Conservation (phyloP, 768 basidiomycete genomes). For the Boletellus ananas region DNA sequence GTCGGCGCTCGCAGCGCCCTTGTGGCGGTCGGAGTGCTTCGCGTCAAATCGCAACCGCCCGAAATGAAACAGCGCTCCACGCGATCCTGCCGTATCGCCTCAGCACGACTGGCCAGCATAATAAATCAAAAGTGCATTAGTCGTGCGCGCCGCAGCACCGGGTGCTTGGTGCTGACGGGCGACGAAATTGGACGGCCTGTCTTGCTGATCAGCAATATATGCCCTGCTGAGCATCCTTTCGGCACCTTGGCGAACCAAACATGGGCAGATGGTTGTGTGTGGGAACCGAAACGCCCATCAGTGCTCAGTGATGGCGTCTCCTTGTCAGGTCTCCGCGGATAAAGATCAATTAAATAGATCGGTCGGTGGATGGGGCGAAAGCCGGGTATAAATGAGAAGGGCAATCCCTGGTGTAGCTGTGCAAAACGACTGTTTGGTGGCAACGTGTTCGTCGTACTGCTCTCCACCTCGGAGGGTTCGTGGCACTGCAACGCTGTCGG, state of each 20-base stretch:
- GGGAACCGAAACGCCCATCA: neutral
- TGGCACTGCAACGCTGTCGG: neutral
- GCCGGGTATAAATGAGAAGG: neutral
- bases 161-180: constrained; percentile 2
- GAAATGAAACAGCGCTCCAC: constrained; percentile 20
- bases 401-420: constrained; percentile 3
- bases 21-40: constrained; percentile 8
- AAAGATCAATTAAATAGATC: constrained; percentile 3
- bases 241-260: neutral
- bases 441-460: constrained; percentile 24
- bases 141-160: constrained; percentile 1
- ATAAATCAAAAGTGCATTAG: too few relatives aligned
- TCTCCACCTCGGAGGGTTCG: constrained; percentile 14
- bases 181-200: neutral
- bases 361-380: neutral
- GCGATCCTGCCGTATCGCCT: constrained; percentile 12
- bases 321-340: constrained; percentile 5
- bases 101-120: neutral
- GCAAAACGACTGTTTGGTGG: neutral
- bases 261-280: neutral
- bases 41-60: neutral
- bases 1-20: neutral
- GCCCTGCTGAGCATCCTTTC: neutral
- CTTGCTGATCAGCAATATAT: constrained; percentile 9
- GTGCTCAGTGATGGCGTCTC: neutral